These are phyloP conservation scores for Mycosphaerella sp. DNA, from an alignment of 2,329 filamentous ascomycete genomes.

Conservation along the genomic window DNA sequence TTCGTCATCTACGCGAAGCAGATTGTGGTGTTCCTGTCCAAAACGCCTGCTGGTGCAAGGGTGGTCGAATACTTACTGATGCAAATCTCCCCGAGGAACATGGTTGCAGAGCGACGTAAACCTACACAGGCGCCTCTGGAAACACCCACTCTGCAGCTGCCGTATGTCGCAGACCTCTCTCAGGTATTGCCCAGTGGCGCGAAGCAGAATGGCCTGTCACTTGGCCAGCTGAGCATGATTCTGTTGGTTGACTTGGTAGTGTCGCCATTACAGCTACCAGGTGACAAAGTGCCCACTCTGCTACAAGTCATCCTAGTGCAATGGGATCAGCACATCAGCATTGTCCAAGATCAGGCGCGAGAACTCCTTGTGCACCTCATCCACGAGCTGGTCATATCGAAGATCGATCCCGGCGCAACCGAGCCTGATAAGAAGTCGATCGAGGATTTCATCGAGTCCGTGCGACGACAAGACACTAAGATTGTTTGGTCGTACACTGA, in stretches of 20 bases:
- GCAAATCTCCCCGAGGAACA: slow-evolving; percentile 90
- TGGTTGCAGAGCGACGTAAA: slow-evolving; percentile 83
- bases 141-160: slow-evolving; percentile 54
- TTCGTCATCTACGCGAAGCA: slow-evolving; percentile 98
- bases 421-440: slow-evolving; percentile 66
- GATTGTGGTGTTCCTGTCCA: slow-evolving; percentile 92
- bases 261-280: slow-evolving; percentile 71
- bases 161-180: slow-evolving; percentile 81
- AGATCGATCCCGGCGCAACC: slow-evolving; percentile 63
- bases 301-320: slow-evolving; percentile 87
- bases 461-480: slow-evolving; percentile 73
- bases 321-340: slow-evolving; percentile 93
- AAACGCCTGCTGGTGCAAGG: slow-evolving; percentile 74
- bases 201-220: slow-evolving; percentile 78
- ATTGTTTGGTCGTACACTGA: slow-evolving; percentile 96
- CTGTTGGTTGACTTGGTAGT: slow-evolving; percentile 95
- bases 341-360: slow-evolving; percentile 92
- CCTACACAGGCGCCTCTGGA: slow-evolving; percentile 65
- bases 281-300: slow-evolving; percentile 75
- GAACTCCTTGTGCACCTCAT: slow-evolving; percentile 98
- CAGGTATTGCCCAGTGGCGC: slow-evolving; percentile 76
- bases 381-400: slow-evolving; percentile 83
- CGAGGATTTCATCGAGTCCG: slow-evolving; percentile 79
- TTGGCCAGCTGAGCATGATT: slow-evolving; percentile 89
- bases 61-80: slow-evolving; percentile 90